Evolutionary conservation across 345 rosid species (phyloP).

Genomic region (Gynandropsis gynandra): DNA sequence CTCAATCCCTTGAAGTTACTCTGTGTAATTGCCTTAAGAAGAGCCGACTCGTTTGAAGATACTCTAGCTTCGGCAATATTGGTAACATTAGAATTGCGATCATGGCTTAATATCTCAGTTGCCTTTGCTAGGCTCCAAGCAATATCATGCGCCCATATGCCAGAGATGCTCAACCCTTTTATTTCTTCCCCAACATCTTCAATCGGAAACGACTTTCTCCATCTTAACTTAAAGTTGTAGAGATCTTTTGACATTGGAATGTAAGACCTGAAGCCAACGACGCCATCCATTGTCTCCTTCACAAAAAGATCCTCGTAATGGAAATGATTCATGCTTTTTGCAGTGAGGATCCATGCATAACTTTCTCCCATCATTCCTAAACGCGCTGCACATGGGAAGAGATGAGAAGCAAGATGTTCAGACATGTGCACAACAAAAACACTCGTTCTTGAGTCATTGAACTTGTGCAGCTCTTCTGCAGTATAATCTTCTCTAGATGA

Average conservation of each 20-base stretch:
- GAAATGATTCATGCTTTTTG: conserved; percentile 12
- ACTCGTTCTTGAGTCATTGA: conserved; percentile 8
- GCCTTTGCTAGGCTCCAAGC: conserved; percentile 23
- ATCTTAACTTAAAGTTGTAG: conserved; percentile 20
- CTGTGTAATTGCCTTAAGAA: conserved; percentile 14
- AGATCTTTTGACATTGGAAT: conserved; percentile 23
- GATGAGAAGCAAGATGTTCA: conserved; percentile 17
- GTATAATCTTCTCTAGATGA: conserved; percentile 10
- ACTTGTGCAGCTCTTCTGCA: conserved; percentile 11
- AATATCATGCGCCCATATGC: conserved; percentile 28
- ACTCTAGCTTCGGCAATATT: not conserved
- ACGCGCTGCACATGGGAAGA: conserved; percentile 19
- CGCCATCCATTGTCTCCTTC: conserved; percentile 26
- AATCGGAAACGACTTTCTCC: conserved; percentile 10
- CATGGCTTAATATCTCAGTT: not conserved
- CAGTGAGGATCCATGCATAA: conserved; percentile 36
- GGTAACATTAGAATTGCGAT: not conserved
- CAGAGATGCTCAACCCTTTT: conserved; percentile 15
- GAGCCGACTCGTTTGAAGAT: not conserved
- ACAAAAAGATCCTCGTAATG: not conserved
- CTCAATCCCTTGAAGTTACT: conserved; percentile 21
- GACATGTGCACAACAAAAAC: conserved; percentile 27
- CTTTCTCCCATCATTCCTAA: conserved; percentile 31
- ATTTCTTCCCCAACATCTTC: conserved; percentile 7
- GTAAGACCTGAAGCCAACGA: conserved; percentile 25